Evolutionary conservation across 441 rosid genomes (phyloP), one percentile per base, ranked within the genome.

Genomic region (Pelargonium australe): DNA sequence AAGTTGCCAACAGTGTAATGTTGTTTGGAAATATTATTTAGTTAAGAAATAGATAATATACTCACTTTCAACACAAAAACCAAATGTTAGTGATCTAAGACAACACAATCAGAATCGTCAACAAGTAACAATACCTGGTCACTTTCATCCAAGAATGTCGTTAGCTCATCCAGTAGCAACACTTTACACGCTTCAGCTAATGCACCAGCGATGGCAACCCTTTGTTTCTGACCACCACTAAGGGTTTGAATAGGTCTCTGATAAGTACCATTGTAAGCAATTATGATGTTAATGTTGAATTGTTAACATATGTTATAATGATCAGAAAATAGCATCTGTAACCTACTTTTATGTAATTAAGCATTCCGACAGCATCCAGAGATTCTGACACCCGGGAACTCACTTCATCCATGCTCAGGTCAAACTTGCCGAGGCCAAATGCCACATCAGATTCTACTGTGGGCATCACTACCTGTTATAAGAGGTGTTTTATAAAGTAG

Each of bases 141-240:
- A 45, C 66, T 85, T 76, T 91, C 89, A 74, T 94, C 97, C 55
- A 94, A 77, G 78, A 91, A 94, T 43, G 97, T 94, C 1, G 97
- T 91, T 70, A 94, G 97, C 86, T 94, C 99, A 77, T 94, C 96
- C 75, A 94, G 76, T 70, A 91, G 76, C 62, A 91, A 79, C 64
- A 91, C 96, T 76, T 86, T 89, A 81, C 95, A 88, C 58, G 92
- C 86, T 87, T 94, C 97, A 69, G 99, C 99, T 41, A 94, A 81
- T 80, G 99, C 97, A 72, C 99, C 96, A 0, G 97, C 97, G 72
- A 94, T 91, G 41, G 97, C 99, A 8, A 91, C 91, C 83, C 96
- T 83, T 81, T 94, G 96, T 78, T 94, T 94, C 78, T 94, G 97
- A 78, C 97, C 99, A 58, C 99, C 99, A 66, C 97, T 94, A 5